These are phyloP conservation scores for Keithomyces neogunnii DNA, from an alignment of 2,329 filamentous ascomycete genomes.

Conservation along the genomic window DNA sequence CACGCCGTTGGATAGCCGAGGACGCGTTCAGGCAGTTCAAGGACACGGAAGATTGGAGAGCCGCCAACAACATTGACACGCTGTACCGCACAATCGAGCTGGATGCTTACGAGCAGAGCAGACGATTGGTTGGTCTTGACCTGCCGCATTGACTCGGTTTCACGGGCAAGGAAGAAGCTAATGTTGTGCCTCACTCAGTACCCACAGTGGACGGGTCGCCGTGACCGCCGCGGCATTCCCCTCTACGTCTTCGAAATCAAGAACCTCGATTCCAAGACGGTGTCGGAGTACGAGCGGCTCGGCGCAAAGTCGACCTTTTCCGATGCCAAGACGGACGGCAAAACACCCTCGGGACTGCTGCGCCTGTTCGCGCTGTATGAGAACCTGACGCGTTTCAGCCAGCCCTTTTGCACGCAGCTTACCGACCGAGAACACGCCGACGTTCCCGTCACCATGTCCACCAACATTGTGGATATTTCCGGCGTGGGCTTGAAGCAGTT, in stretches of 20 bases:
- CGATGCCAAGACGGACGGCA: constrained; percentile 56
- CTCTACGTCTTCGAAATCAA: constrained; percentile 86
- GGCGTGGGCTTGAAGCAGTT: constrained; percentile 86
- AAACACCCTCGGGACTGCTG: constrained; percentile 66
- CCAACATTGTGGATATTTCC: constrained; percentile 90
- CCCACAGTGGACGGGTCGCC: constrained; percentile 88
- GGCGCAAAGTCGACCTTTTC: constrained; percentile 46
- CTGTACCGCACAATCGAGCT: constrained; percentile 84
- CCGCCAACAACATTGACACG: constrained; percentile 65
- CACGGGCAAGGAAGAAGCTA: too few species aligned
- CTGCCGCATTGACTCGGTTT: not conserved
- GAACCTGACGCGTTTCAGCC: constrained; percentile 77
- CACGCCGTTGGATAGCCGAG: constrained; percentile 67
- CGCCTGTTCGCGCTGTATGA: constrained; percentile 91
- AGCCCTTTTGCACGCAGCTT: constrained; percentile 76
- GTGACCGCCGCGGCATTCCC: constrained; percentile 84
- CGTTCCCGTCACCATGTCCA: constrained; percentile 86
- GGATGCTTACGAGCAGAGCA: constrained; percentile 72
- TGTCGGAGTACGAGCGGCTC: constrained; percentile 67
- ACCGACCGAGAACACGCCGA: constrained; percentile 60
- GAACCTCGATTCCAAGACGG: constrained; percentile 72
- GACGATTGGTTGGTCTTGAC: constrained; percentile 54
- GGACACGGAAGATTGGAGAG: constrained; percentile 81
- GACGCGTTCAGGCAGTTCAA: constrained; percentile 80
- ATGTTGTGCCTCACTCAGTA: constrained; percentile 45